Evolutionary conservation across 306 rosid species (phyloP).

Genomic region (Cyclanthera cordifolia): DNA sequence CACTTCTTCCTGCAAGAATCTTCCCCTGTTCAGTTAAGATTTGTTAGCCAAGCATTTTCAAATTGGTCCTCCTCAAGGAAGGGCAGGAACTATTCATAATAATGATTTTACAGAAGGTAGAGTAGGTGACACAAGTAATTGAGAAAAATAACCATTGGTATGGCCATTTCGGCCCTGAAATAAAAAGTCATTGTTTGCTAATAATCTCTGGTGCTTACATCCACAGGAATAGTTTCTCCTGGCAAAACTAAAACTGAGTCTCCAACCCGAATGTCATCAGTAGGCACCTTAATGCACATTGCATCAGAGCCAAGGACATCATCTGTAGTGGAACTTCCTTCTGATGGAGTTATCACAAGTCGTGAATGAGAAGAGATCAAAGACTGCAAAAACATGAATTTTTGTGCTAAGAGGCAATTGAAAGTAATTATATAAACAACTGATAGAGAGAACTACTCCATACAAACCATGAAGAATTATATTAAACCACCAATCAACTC

Average conservation of each 20-base stretch:
- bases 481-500: too few relatives aligned
- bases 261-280: slow-evolving; percentile 89
- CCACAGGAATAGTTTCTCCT: slow-evolving; percentile 90
- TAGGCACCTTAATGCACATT: slow-evolving; percentile 68
- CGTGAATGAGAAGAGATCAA: slow-evolving; percentile 80
- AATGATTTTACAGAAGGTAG: background rate
- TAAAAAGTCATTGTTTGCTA: background rate
- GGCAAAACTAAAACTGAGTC: slow-evolving; percentile 88
- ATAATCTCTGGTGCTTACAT: slow-evolving; percentile 50
- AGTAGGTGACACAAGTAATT: background rate
- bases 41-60: slow-evolving; percentile 20
- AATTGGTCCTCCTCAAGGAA: background rate
- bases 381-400: slow-evolving; percentile 46
- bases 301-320: slow-evolving; percentile 65
- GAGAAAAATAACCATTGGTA: background rate
- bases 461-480: too few relatives aligned
- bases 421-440: background rate
- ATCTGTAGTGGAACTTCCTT: slow-evolving; percentile 40
- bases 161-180: background rate
- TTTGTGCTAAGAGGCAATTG: background rate
- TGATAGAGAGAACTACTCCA: background rate
- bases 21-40: slow-evolving; percentile 47
- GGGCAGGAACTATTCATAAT: background rate
- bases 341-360: slow-evolving; percentile 76
- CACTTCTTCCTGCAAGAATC: slow-evolving; percentile 84